Conservation (phyloP, 352 stramenopile genomes). For the Elongisporangium anandrum region DNA sequence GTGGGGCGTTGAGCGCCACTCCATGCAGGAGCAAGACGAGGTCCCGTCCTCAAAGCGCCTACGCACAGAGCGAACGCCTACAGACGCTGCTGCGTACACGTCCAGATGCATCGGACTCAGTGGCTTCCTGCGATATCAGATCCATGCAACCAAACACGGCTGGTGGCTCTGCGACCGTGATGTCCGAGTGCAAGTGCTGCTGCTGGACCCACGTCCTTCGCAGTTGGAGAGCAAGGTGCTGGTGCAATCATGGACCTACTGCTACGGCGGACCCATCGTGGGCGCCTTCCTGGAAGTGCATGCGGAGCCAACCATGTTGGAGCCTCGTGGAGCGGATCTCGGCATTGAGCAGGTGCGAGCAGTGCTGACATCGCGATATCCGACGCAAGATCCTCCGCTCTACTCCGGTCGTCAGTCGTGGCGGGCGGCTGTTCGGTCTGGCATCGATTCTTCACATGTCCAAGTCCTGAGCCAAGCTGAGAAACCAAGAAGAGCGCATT, state of each 20-base stretch:
- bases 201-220: constrained; percentile 31
- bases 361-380: constrained; percentile 27
- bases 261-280: constrained; percentile 3
- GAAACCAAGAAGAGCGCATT: constrained; percentile 29
- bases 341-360: constrained; percentile 13
- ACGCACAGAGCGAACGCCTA: background rate
- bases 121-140: constrained; percentile 36
- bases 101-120: constrained; percentile 39
- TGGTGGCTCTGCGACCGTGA: constrained; percentile 35
- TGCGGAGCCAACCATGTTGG: constrained; percentile 8
- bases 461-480: constrained; percentile 13
- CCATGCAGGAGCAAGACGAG: background rate
- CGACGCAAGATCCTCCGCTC: constrained; percentile 37
- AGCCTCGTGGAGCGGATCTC: constrained; percentile 6
- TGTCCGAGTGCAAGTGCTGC: constrained; percentile 18
- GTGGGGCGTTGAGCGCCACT: background rate
- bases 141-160: constrained; percentile 11
- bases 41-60: background rate
- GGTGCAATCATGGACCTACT: constrained; percentile 50
- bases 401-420: constrained; percentile 28
- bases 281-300: constrained; percentile 41
- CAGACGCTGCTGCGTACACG: constrained; percentile 20
- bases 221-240: constrained; percentile 48
- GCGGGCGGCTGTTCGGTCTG: constrained; percentile 3
- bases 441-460: background rate